Percentiles rank a stretch among this genome's conserved stretches.
These are phyloP conservation scores for Datisca glomerata DNA, from an alignment of 306 rosid genomes.

Conservation along the genomic window DNA sequence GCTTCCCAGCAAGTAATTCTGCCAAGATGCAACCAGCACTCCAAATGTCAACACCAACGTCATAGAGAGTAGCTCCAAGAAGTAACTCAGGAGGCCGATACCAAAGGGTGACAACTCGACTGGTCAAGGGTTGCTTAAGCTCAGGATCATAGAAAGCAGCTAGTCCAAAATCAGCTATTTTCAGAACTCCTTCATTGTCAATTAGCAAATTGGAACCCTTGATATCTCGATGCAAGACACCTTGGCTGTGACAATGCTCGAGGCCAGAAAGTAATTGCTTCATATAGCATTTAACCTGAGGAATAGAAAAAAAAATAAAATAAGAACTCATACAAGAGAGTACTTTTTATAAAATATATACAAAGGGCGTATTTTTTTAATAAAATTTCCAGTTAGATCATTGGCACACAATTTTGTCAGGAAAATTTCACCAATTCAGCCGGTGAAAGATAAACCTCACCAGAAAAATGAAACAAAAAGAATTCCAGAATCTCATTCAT, in stretches of 20 bases:
- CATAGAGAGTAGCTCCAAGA: slow-evolving; percentile 72
- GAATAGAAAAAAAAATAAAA: no score
- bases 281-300: slow-evolving; percentile 80
- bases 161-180: slow-evolving; percentile 95
- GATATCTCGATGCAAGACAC: slow-evolving; percentile 87
- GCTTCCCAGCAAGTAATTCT: slow-evolving; percentile 82
- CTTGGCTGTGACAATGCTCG: slow-evolving; percentile 86
- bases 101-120: slow-evolving; percentile 94
- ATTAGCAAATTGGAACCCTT: slow-evolving; percentile 94
- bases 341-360: no score
- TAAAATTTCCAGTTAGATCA: no score
- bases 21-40: slow-evolving; percentile 96
- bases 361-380: no score
- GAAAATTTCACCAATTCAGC: no score
- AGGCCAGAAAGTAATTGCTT: slow-evolving; percentile 91
- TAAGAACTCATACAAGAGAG: no score
- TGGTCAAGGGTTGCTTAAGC: slow-evolving; percentile 68
- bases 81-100: slow-evolving; percentile 94
- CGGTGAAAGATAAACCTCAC: no score
- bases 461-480: no score
- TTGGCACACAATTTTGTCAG: no score
- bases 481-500: no score
- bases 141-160: slow-evolving; percentile 58
- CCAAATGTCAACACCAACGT: slow-evolving; percentile 76
- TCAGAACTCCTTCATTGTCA: slow-evolving; percentile 73